These are phyloP conservation scores for Cyclotella kingstonii DNA, from an alignment of 108 stramenopile species.

Conservation along the genomic window DNA sequence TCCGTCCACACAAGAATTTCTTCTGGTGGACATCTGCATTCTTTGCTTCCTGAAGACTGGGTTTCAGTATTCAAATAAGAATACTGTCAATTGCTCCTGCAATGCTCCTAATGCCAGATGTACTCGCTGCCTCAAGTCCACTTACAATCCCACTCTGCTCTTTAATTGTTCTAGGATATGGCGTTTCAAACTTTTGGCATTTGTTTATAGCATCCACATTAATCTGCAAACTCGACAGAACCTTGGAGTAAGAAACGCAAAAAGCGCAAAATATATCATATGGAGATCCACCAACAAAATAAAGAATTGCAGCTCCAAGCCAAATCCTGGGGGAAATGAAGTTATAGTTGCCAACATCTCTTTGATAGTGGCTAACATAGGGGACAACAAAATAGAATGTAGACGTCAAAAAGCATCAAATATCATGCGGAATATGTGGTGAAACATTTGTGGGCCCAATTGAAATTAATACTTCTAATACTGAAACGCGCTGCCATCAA, in stretches of 20 bases:
- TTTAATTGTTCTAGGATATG: not conserved
- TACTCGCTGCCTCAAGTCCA: not conserved
- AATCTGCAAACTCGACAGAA: not conserved
- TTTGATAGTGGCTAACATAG: too few relatives aligned
- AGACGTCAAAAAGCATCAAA: too few relatives aligned
- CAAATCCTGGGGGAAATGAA: not conserved
- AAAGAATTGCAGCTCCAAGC: not conserved
- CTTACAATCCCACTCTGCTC: not conserved
- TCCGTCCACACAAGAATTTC: too few relatives aligned
- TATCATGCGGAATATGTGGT: too few relatives aligned
- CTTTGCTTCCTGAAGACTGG: not conserved
- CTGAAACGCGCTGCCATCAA: too few relatives aligned
- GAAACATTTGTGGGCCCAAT: too few relatives aligned
- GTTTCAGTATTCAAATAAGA: not conserved
- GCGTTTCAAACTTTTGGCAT: not conserved
- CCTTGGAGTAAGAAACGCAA: not conserved
- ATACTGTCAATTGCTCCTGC: too few relatives aligned
- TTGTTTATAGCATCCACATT: not conserved
- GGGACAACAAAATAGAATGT: too few relatives aligned
- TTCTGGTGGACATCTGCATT: too few relatives aligned
- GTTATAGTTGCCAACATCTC: conserved; percentile 4
- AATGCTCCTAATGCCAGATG: not conserved
- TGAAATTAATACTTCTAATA: too few relatives aligned
- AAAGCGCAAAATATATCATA: not conserved
- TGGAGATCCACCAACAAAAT: conserved; percentile 7